Conservation (phyloP, 331 rosid species). For the Cydonia oblonga region DNA sequence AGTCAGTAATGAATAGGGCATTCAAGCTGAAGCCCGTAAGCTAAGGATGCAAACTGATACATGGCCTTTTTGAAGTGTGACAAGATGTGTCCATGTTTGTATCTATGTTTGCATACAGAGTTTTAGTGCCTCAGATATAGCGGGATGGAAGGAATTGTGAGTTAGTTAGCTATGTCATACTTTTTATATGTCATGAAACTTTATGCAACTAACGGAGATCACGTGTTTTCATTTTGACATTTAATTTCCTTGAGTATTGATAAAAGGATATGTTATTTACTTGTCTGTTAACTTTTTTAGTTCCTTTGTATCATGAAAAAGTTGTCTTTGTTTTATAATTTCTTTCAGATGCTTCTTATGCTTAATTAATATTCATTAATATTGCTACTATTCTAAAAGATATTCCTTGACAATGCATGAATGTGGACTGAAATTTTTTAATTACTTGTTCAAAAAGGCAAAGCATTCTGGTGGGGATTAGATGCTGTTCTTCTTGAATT, state of each 20-base stretch:
- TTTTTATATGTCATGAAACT: neutral
- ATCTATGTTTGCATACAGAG: neutral
- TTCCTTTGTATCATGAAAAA: neutral
- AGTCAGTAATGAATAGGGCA: neutral
- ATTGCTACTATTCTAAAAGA: neutral
- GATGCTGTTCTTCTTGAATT: conserved; percentile 7
- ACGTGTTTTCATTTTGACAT: too few species aligned
- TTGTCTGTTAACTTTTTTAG: neutral
- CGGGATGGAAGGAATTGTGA: neutral
- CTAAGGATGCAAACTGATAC: neutral
- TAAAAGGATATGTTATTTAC: too few species aligned
- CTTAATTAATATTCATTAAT: neutral
- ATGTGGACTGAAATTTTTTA: neutral
- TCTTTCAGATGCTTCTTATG: neutral
- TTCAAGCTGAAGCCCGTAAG: neutral
- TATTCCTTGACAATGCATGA: neutral
- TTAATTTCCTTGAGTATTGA: too few species aligned
- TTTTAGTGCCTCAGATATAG: neutral
- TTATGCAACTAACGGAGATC: neutral
- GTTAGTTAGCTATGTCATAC: neutral
- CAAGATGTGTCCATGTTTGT: neutral
- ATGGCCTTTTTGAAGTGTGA: neutral
- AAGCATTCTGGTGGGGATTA: neutral
- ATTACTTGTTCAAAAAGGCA: neutral
- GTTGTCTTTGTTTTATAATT: neutral